These are phyloP conservation scores for Arabis hirsuta DNA, from an alignment of 345 rosid genomes.

Conservation along the genomic window DNA sequence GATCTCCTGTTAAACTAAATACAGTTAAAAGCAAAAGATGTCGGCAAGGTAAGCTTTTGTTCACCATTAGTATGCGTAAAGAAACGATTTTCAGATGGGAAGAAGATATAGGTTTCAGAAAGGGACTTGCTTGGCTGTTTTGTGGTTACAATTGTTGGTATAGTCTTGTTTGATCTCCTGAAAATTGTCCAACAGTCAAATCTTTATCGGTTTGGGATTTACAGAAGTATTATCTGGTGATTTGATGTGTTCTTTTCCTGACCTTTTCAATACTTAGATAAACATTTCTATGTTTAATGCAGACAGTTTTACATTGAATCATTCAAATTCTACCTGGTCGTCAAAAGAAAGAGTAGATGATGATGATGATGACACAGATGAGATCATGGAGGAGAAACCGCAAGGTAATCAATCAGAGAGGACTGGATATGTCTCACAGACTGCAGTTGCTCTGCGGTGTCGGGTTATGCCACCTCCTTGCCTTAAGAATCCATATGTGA, in stretches of 20 bases:
- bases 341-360: conserved; percentile 51
- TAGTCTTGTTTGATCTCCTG: conserved; percentile 1
- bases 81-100: background rate
- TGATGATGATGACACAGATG: conserved; percentile 53
- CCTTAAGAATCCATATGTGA: conserved; percentile 82
- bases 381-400: conserved; percentile 48
- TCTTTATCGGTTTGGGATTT: conserved; percentile 10
- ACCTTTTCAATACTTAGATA: conserved; percentile 11
- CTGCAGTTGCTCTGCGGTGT: conserved; percentile 87
- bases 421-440: conserved; percentile 68
- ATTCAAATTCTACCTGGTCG: conserved; percentile 53
- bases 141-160: background rate
- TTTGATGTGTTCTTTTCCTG: conserved; percentile 1
- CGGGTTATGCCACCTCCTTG: conserved; percentile 96
- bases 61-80: background rate
- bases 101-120: background rate
- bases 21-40: conserved; percentile 62
- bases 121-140: background rate
- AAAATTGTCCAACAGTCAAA: background rate
- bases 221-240: background rate
- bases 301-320: conserved; percentile 50
- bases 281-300: conserved; percentile 22
- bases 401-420: conserved; percentile 44
- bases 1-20: conserved; percentile 81
- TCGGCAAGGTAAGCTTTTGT: conserved; percentile 56